These are phyloP conservation scores for Penicillium coffeae DNA, from an alignment of 495 filamentous ascomycete genomes.

Conservation along the genomic window DNA sequence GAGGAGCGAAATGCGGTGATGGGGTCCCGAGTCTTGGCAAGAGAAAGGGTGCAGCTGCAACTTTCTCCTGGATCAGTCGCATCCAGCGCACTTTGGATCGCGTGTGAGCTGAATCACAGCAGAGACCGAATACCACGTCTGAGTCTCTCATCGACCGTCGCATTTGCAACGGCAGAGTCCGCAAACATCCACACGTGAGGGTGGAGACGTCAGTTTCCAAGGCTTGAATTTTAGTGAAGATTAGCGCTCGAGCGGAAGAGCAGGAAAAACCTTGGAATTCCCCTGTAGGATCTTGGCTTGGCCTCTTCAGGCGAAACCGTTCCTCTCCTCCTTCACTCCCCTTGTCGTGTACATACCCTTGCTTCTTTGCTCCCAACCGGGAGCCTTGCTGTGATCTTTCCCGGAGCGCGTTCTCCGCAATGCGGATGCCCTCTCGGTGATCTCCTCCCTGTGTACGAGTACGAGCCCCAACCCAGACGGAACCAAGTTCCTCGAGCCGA, in stretches of 20 bases:
- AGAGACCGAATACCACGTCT: too few species aligned
- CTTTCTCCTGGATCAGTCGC: too few species aligned
- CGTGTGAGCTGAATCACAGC: too few species aligned
- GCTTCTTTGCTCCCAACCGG: not conserved
- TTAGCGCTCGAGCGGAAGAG: not conserved
- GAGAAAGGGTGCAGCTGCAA: too few species aligned
- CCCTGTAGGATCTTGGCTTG: not conserved
- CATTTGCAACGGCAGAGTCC: not conserved
- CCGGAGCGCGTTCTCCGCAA: constrained; percentile 17
- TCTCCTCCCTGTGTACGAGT: constrained; percentile 3
- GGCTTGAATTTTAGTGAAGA: not conserved
- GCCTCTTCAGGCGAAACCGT: constrained; percentile 1
- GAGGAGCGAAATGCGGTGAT: not conserved
- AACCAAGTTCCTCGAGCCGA: not conserved
- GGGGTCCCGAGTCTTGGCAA: constrained; percentile 25
- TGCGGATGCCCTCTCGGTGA: constrained; percentile 17
- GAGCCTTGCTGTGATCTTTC: not conserved
- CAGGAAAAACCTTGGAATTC: not conserved
- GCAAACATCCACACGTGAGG: not conserved
- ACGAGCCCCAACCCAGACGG: constrained; percentile 3
- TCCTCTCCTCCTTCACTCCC: not conserved
- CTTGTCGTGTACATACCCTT: constrained; percentile 1
- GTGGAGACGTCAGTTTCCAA: not conserved
- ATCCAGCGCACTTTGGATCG: too few species aligned
- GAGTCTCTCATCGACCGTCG: too few species aligned